These are phyloP conservation scores for Zymoseptoria ardabiliae DNA, from an alignment of 2,329 filamentous ascomycete genomes.

Conservation along the genomic window DNA sequence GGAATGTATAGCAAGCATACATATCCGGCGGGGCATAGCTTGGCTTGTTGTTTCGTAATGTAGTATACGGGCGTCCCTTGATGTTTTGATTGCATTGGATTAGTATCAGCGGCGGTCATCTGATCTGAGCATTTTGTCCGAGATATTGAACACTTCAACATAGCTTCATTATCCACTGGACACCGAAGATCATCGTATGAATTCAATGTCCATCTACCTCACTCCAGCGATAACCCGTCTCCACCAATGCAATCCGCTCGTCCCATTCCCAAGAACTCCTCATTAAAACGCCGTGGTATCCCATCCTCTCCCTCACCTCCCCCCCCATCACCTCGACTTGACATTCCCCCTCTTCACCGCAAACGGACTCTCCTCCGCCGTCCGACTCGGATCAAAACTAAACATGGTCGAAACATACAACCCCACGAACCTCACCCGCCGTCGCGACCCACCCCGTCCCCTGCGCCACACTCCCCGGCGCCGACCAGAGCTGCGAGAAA, in stretches of 20 bases:
- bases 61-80: not conserved
- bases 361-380: slow-evolving; percentile 40
- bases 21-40: not conserved
- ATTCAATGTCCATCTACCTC: not conserved
- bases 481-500: slow-evolving; percentile 19
- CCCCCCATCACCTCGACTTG: slow-evolving; percentile 7
- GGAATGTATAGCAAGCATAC: not conserved
- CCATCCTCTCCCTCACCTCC: not conserved
- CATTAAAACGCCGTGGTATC: slow-evolving; percentile 5
- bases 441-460: slow-evolving; percentile 32
- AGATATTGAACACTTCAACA: not conserved
- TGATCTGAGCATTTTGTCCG: not conserved
- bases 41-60: not conserved
- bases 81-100: not conserved
- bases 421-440: slow-evolving; percentile 39
- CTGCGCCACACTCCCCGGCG: slow-evolving; percentile 26
- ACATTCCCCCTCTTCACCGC: slow-evolving; percentile 28
- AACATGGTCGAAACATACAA: slow-evolving; percentile 41
- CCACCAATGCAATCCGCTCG: not conserved
- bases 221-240: not conserved
- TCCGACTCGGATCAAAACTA: slow-evolving; percentile 37
- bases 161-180: not conserved
- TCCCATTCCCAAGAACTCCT: not conserved
- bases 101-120: not conserved
- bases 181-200: not conserved